These are phyloP conservation scores for Castanospermum australe DNA, from an alignment of 306 rosid genomes.

Conservation along the genomic window DNA sequence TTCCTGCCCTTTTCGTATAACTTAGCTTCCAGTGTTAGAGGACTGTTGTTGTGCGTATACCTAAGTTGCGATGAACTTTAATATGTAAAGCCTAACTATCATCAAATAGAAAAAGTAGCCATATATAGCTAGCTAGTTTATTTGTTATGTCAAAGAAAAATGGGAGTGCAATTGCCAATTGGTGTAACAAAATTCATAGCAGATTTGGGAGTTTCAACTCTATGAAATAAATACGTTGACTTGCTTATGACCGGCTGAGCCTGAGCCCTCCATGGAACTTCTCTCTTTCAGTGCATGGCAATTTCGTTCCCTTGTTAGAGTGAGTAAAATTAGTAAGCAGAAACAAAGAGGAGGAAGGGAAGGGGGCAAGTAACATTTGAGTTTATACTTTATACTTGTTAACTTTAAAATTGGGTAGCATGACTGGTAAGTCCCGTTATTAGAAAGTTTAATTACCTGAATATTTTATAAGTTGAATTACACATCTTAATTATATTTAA, in stretches of 20 bases:
- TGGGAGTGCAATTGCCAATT: neutral
- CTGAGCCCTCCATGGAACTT: neutral
- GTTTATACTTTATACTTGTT: neutral
- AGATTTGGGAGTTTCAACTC: neutral
- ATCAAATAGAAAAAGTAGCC: neutral
- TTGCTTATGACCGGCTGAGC: neutral
- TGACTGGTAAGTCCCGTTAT: too few relatives aligned
- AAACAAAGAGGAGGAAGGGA: neutral
- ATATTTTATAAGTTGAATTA: too few relatives aligned
- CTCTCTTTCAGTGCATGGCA: neutral
- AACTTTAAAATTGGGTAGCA: too few relatives aligned
- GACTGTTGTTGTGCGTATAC: neutral
- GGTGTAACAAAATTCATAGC: neutral
- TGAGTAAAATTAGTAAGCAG: neutral
- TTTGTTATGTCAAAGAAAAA: neutral
- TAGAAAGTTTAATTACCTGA: too few relatives aligned
- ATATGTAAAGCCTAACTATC: neutral
- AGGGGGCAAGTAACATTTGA: neutral
- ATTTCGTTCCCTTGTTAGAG: neutral
- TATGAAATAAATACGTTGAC: slow-evolving; percentile 5
- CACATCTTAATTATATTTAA: too few relatives aligned
- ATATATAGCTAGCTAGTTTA: neutral
- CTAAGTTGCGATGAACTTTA: neutral
- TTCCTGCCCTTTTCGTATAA: slow-evolving; percentile 12
- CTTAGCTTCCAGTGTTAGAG: slow-evolving; percentile 6